phyloP scores from a whole-genome alignment of 2,329 filamentous ascomycete species.

The Alternaria dauci region DNA sequence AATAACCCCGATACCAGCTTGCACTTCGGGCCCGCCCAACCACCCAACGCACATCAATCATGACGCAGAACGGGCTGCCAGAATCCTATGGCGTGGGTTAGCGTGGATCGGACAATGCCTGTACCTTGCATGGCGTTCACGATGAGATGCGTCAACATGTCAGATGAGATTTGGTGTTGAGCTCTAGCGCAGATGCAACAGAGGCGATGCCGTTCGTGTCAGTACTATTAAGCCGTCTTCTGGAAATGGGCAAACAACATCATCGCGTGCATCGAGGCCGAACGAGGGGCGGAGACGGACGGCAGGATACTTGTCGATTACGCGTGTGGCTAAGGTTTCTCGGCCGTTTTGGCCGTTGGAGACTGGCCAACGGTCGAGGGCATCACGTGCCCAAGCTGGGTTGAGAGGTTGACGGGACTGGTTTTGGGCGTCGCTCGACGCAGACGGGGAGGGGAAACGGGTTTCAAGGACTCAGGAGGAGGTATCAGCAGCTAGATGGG shows the following conservation, averaged over 20 bases:
- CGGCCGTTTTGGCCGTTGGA: conserved; percentile 18
- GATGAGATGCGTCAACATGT: conserved; percentile 4
- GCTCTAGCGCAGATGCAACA: neutral
- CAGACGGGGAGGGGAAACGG: conserved; percentile 1
- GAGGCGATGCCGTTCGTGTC: neutral
- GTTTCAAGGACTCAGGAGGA: conserved; percentile 13
- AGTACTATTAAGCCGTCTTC: neutral
- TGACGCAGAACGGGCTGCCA: conserved; percentile 20
- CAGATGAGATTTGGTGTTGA: conserved; percentile 3
- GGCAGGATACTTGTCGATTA: conserved; percentile 11
- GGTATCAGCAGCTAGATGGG: conserved; percentile 17
- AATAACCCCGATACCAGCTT: conserved; percentile 6
- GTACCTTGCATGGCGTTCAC: conserved; percentile 17
- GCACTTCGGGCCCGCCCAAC: conserved; percentile 12
- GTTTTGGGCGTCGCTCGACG: neutral
- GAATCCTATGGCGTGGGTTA: conserved; percentile 11
- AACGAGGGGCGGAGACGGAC: neutral
- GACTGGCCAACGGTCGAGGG: conserved; percentile 5
- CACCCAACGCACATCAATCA: conserved; percentile 7
- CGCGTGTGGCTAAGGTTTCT: conserved; percentile 13
- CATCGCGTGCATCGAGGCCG: neutral
- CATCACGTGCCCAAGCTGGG: conserved; percentile 5
- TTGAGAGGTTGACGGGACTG: neutral
- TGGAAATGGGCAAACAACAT: neutral
- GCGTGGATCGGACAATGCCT: conserved; percentile 12